phyloP scores from a whole-genome alignment of 2,329 filamentous ascomycete genomes.

The Rugonectria rugulosa region DNA sequence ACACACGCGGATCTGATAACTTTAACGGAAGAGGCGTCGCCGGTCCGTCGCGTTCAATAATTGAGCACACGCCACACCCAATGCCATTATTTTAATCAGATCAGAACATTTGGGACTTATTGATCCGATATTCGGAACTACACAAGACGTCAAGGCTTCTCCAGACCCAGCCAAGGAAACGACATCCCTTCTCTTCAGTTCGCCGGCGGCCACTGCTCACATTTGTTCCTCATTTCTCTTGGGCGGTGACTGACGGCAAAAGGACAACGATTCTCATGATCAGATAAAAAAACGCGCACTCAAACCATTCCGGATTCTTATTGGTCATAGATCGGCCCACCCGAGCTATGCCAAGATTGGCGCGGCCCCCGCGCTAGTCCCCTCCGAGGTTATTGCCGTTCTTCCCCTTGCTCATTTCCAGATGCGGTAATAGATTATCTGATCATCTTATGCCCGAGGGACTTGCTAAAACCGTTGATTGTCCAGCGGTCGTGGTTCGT shows the following conservation, averaged over 20 bases:
- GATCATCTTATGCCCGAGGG: constrained; percentile 3
- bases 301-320: neutral
- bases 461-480: neutral
- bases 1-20: constrained; percentile 39
- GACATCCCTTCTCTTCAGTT: too few relatives aligned
- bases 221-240: too few relatives aligned
- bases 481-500: too few relatives aligned
- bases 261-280: too few relatives aligned
- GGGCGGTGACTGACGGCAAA: too few relatives aligned
- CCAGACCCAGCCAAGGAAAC: too few relatives aligned
- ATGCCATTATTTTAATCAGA: too few relatives aligned
- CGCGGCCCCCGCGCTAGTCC: neutral
- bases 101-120: neutral
- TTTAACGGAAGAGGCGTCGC: constrained; percentile 17
- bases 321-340: constrained; percentile 17
- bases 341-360: neutral
- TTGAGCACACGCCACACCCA: too few relatives aligned
- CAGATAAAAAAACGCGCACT: constrained; percentile 22
- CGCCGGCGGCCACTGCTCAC: too few relatives aligned
- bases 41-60: neutral
- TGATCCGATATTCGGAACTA: too few relatives aligned
- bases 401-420: neutral
- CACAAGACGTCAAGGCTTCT: neutral
- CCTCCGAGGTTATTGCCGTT: neutral
- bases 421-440: constrained; percentile 4